A percentile compares a stretch with the other conserved stretches of the same genome.
Evolutionary conservation across 768 basidiomycete genomes (phyloP).

Genomic region (Phaeotremella fagi): DNA sequence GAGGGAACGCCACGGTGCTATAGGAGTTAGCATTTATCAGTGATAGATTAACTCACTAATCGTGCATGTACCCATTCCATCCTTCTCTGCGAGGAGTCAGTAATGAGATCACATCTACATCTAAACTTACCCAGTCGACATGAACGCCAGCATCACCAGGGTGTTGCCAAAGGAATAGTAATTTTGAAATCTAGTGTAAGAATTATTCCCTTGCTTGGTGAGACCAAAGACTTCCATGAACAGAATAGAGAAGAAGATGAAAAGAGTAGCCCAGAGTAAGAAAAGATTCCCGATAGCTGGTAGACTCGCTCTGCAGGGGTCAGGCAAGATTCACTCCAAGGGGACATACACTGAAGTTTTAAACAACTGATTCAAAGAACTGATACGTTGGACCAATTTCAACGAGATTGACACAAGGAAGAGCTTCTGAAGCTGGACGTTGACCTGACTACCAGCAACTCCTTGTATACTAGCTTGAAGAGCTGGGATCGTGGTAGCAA

Average conservation of each 20-base stretch:
- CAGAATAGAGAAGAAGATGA: slow-evolving; percentile 84
- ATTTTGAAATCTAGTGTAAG: slow-evolving; percentile 65
- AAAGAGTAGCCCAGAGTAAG: slow-evolving; percentile 80
- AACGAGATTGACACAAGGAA: slow-evolving; percentile 90
- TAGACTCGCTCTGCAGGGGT: slow-evolving; percentile 63
- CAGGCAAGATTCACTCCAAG: background rate
- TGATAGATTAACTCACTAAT: slow-evolving; percentile 61
- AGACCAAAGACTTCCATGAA: slow-evolving; percentile 85
- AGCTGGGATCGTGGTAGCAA: slow-evolving; percentile 73
- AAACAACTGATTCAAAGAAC: slow-evolving; percentile 87
- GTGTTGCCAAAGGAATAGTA: slow-evolving; percentile 74
- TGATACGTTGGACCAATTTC: slow-evolving; percentile 85
- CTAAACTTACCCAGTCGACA: slow-evolving; percentile 75
- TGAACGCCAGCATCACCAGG: slow-evolving; percentile 83
- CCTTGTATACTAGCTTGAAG: slow-evolving; percentile 47
- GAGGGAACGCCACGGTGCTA: slow-evolving; percentile 71
- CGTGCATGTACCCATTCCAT: slow-evolving; percentile 98
- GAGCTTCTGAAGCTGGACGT: slow-evolving; percentile 51
- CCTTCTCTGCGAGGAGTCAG: slow-evolving; percentile 60
- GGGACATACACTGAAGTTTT: slow-evolving; percentile 82
- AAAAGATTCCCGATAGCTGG: slow-evolving; percentile 80
- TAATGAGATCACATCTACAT: background rate
- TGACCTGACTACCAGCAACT: slow-evolving; percentile 18
- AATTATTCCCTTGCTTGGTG: slow-evolving; percentile 71
- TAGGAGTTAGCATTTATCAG: background rate